These are phyloP conservation scores for Plasmodium gaboni DNA, from an alignment of 169 alveolate species.

Conservation along the genomic window DNA sequence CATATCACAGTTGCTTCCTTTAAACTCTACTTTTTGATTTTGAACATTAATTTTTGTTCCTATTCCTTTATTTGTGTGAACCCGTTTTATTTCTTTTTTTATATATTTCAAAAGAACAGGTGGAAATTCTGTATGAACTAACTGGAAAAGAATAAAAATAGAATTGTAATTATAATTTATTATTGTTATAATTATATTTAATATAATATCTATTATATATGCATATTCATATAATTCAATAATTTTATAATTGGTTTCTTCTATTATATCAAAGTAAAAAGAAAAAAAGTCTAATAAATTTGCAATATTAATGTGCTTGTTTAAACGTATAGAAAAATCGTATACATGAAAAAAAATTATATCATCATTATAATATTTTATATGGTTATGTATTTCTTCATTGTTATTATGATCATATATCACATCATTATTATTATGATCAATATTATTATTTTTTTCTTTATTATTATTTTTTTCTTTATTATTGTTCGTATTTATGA, in stretches of 20 bases:
- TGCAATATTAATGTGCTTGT: conserved; percentile 23
- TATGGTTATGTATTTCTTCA: not conserved
- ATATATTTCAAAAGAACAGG: not conserved
- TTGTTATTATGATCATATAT: not conserved
- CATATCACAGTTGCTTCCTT: too few relatives aligned
- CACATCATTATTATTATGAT: too few relatives aligned
- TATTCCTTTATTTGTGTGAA: too few relatives aligned
- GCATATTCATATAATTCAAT: conserved; percentile 59
- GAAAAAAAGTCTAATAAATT: conserved; percentile 40
- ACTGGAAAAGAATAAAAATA: conserved; percentile 23
- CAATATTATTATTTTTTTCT: not conserved
- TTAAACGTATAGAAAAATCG: conserved; percentile 33
- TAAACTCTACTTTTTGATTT: not conserved
- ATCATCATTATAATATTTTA: conserved; percentile 12
- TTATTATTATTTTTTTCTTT: not conserved
- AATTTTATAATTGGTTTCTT: conserved; percentile 39
- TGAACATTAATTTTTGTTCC: not conserved
- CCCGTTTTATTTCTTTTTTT: not conserved
- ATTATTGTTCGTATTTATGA: too few relatives aligned
- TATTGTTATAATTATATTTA: conserved; percentile 38
- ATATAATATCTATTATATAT: conserved; percentile 28
- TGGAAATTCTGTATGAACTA: not conserved
- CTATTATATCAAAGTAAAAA: conserved; percentile 36
- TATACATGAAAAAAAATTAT: conserved; percentile 15
- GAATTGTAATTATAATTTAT: conserved; percentile 63